Percentiles rank a stretch among this genome's conserved stretches.
Evolutionary conservation across 345 rosid genomes (phyloP).

Genomic region (Gossypium rotundifolium): DNA sequence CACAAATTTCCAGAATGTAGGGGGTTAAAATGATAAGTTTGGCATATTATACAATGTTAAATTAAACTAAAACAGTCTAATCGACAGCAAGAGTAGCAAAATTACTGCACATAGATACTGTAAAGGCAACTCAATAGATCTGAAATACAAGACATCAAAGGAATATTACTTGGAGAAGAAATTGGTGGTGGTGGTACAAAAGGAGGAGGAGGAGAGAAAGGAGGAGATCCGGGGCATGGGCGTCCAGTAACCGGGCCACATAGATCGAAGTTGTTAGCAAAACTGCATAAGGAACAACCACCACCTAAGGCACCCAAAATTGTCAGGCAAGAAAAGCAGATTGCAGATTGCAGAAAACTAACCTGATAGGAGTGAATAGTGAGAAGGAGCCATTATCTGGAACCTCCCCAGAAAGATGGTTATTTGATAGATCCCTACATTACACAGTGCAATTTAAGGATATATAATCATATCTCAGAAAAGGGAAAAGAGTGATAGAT

Average conservation of each 20-base stretch:
- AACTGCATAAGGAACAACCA: slow-evolving; percentile 50
- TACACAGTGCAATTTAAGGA: slow-evolving; percentile 13
- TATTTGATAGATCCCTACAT: slow-evolving; percentile 91
- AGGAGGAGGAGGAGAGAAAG: slow-evolving; percentile 99
- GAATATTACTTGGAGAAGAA: slow-evolving; percentile 58
- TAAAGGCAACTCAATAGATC: neutral
- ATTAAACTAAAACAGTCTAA: neutral
- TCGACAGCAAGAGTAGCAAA: neutral
- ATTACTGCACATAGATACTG: neutral
- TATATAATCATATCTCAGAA: neutral
- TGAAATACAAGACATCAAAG: neutral
- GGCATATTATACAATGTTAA: neutral
- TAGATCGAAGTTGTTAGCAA: slow-evolving; percentile 83
- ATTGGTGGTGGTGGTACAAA: slow-evolving; percentile 77
- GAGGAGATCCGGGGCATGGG: slow-evolving; percentile 99
- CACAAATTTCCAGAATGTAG: neutral
- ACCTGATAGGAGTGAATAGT: slow-evolving; percentile 98
- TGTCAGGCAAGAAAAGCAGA: neutral
- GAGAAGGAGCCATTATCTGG: slow-evolving; percentile 99
- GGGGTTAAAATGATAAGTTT: slow-evolving; percentile 1
- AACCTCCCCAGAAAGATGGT: slow-evolving; percentile 80
- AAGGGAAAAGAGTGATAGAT: neutral
- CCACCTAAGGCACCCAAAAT: neutral
- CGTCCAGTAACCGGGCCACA: slow-evolving; percentile 96
- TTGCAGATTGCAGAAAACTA: slow-evolving; percentile 16